Base-by-base conservation (phyloP, 2,329 filamentous ascomycete genomes). In the Phialemonium atrogriseum region DNA sequence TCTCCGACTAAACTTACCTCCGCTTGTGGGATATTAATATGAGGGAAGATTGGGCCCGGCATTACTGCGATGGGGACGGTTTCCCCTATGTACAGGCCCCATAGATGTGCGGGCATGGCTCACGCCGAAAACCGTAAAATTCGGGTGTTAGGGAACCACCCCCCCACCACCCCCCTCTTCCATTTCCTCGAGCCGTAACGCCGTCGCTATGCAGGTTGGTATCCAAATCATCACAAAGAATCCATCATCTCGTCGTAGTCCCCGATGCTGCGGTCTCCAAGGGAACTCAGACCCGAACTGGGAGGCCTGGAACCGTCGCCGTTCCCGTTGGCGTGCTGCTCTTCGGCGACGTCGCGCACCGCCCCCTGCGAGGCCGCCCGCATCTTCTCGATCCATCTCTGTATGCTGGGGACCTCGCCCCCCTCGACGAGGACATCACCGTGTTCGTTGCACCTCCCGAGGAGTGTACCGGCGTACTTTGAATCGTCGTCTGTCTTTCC, bases 401-500 rank as follows among this genome's bases (percentile, higher is more conserved):
- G 63, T 27, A 89, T 70, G 37, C 70, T 83, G 30, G 75, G 70
- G 6, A 70, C 70, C 20, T 74, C 66, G 13, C 84, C 84, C 25
- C 88, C 88, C 52, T 94, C 87, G 31, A 94, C 80, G 31, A 79
- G 66, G 17, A 94, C 63, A 7, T 80, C 73, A 48, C 75, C 76
- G 35, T 79, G 72, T 43, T 94, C 85, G 29, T 70, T 71, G 26
- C 70, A 66, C 42, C 79, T 79, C 4, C 89, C 89, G 9, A 96
- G 66, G 0, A 91, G 72, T 0, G 89, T 94, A 18, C 85, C 86
- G 44, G 81, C 76, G 54, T 86, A 94, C 48, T 89, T 80, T 8
- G 80, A 80, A 49, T 94, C 87, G 48, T 93, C 86, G 40, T 83
- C 84, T 1, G 82, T 84, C 47, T 91, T 93, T 60, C 80, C 87